These are phyloP conservation scores for Isatis tinctoria DNA, from an alignment of 345 rosid species.

Conservation along the genomic window DNA sequence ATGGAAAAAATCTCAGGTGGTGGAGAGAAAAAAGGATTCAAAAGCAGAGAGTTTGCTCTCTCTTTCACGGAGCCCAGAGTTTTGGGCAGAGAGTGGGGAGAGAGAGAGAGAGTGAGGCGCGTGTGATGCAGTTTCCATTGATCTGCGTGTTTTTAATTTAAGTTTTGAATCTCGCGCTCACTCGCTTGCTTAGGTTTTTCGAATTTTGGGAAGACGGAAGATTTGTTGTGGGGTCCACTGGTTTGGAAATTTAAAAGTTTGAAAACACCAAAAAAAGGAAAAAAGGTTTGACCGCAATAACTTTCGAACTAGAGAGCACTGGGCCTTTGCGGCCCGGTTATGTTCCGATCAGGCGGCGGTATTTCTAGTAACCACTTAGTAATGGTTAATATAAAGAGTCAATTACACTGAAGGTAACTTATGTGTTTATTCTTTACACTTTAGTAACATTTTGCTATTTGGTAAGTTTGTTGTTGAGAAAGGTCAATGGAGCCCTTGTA, in stretches of 20 bases:
- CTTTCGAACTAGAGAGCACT: background rate
- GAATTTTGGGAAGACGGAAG: background rate
- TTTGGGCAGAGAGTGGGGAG: background rate
- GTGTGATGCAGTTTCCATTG: slow-evolving; percentile 21
- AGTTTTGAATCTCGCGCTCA: slow-evolving; percentile 58
- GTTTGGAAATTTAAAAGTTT: slow-evolving; percentile 14
- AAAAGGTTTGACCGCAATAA: slow-evolving; percentile 20
- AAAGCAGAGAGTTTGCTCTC: slow-evolving; percentile 6
- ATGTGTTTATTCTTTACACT: no score
- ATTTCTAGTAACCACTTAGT: no score
- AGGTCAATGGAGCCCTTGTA: no score
- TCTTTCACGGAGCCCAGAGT: slow-evolving; percentile 19
- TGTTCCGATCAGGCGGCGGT: background rate
- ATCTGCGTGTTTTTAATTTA: slow-evolving; percentile 14
- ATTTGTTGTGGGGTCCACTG: slow-evolving; percentile 10
- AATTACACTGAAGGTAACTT: no score
- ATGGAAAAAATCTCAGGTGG: background rate
- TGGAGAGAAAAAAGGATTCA: background rate
- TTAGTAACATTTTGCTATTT: no score
- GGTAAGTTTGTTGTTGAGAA: no score
- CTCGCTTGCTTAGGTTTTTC: slow-evolving; percentile 22
- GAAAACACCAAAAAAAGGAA: slow-evolving; percentile 1
- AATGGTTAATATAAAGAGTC: no score
- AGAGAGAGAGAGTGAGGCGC: slow-evolving; percentile 21
- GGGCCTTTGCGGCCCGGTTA: background rate